Percentiles rank a stretch among this genome's conserved stretches.
phyloP scores from a whole-genome alignment of 2,329 filamentous ascomycete genomes.

The Fusarium clavum region DNA sequence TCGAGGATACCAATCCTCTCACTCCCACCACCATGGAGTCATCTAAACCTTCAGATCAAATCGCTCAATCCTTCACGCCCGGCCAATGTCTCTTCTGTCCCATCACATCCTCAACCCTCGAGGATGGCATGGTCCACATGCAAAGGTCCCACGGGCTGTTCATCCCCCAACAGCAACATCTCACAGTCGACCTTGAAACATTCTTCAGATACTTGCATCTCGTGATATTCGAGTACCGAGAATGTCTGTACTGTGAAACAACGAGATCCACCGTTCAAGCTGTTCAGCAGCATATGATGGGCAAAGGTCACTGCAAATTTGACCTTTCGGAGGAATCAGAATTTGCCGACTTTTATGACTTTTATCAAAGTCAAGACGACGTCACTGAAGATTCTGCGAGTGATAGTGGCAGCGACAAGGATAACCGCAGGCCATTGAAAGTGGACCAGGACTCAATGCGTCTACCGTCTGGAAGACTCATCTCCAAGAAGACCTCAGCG shows the following conservation, averaged over 20 bases:
- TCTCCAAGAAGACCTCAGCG: constrained; percentile 9
- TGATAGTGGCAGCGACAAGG: accelerated
- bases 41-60: not conserved
- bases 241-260: constrained; percentile 16
- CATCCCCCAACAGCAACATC: not conserved
- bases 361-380: not conserved
- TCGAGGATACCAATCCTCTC: not conserved
- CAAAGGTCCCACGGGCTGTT: constrained; percentile 7
- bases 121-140: constrained; percentile 13
- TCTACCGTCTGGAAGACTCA: constrained; percentile 2
- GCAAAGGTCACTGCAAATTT: constrained; percentile 22
- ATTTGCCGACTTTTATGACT: constrained; percentile 21
- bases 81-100: constrained; percentile 14
- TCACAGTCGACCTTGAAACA: constrained; percentile 11
- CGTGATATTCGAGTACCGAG: constrained; percentile 1
- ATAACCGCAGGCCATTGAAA: not conserved
- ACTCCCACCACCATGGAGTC: not conserved
- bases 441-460: not conserved
- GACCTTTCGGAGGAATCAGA: constrained; percentile 1
- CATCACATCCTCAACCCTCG: not conserved
- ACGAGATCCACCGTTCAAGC: not conserved
- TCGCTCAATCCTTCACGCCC: not conserved
- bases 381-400: accelerated
- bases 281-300: constrained; percentile 17
- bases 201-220: not conserved